Evolutionary conservation across 495 filamentous ascomycete genomes (phyloP), one percentile per base, ranked within the genome.

Genomic region (Penicillium cataractarum): DNA sequence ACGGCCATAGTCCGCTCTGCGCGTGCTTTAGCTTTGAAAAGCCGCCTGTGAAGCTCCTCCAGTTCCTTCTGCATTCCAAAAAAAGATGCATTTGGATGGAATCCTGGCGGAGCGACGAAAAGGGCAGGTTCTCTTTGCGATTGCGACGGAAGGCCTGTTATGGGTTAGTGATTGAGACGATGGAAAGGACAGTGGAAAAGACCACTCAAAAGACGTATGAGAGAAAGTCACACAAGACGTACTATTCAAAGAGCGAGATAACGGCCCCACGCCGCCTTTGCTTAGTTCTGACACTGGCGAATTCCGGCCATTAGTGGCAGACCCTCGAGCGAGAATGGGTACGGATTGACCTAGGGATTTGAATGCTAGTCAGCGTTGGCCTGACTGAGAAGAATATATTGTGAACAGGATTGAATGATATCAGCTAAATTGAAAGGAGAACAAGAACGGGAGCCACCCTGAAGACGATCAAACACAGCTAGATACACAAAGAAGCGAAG

Each of bases 31-130:
- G 80, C 77, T 60, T 90, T 87, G 64, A 82, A 87, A 17, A 95
- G 76, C 65, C 90, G 84, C 57, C 80, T 78, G 64, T 93, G 88
- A 10, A 95, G 74, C 10, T 84, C 77, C n/a, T 82, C 78, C 8
- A 93, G 74, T 65, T 93, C 89, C 51, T 86, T 86, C 63, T 89
- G 73, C 72, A 92, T 88, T 3, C 91, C 91, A 52, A 89, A 84
- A 69, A 93, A 93, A 29, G 84, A 86, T 3, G 84, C 85, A 68
- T 95, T 95, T 4, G 89, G 90, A 58, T 91, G 89, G 57, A 95
- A 92, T 0, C 86, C 87, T 1, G 88, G 83, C 1, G 91, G 91
- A 46, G 86, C 89, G 42, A 93, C 84, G 62, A 92, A 91, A 7
- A 78, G 61, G 0, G 70, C 67, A 10, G 62, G 58, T 0, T 74